phyloP scores from a whole-genome alignment of 2,329 filamentous ascomycete species.

The Penicillium sp. region DNA sequence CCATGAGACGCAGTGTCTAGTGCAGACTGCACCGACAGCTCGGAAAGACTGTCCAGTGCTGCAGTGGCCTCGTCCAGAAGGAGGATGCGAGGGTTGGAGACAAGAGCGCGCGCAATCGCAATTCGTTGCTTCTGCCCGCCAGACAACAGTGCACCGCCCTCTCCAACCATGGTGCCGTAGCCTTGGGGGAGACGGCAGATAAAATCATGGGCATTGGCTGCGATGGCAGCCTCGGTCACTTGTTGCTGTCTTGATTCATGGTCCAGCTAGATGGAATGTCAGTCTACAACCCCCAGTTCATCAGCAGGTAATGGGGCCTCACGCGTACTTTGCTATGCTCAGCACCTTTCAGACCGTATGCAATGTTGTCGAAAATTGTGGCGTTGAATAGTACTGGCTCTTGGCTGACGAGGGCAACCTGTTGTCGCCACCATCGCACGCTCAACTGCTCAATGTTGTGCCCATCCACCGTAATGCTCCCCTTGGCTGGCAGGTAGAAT shows the following conservation, averaged over 20 bases:
- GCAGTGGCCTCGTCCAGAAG: conserved; percentile 82
- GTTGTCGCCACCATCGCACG: neutral
- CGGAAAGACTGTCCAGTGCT: conserved; percentile 57
- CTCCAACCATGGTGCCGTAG: conserved; percentile 14
- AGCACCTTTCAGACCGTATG: conserved; percentile 47
- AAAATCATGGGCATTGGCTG: conserved; percentile 19
- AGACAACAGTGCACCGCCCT: conserved; percentile 71
- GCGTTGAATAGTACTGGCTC: neutral
- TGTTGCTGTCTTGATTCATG: neutral
- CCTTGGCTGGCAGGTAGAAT: neutral
- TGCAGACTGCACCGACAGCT: conserved; percentile 20
- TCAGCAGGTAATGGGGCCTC: neutral
- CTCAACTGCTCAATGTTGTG: neutral
- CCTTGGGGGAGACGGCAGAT: conserved; percentile 13
- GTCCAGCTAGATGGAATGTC: neutral
- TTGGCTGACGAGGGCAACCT: neutral
- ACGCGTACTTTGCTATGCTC: neutral
- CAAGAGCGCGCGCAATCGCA: conserved; percentile 77
- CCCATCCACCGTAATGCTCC: neutral
- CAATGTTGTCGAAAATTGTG: conserved; percentile 52
- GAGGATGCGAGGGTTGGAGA: conserved; percentile 72
- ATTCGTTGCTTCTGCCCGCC: conserved; percentile 83
- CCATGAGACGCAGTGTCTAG: conserved; percentile 16
- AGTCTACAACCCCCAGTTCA: neutral
- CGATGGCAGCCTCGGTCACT: neutral